A percentile compares a stretch with the other conserved stretches of the same genome.
These are phyloP conservation scores for Mycena indigotica DNA, from an alignment of 768 basidiomycete species.

Conservation along the genomic window DNA sequence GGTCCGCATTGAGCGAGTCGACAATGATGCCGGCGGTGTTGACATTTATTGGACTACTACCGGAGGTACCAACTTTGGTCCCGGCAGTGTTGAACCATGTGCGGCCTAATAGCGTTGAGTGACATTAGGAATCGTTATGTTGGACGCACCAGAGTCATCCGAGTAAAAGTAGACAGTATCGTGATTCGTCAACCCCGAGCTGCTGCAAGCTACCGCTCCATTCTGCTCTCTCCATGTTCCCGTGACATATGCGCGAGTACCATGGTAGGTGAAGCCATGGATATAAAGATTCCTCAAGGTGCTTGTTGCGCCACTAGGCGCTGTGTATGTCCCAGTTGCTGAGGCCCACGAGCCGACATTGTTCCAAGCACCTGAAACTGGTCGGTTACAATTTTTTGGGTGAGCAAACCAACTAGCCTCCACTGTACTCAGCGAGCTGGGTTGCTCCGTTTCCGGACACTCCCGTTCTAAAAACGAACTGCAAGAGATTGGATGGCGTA, in stretches of 20 bases:
- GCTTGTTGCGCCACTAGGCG: slow-evolving; percentile 43
- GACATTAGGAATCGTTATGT: not conserved
- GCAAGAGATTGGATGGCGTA: slow-evolving; percentile 47
- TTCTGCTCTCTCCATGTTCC: slow-evolving; percentile 53
- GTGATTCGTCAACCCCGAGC: slow-evolving; percentile 48
- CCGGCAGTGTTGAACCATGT: slow-evolving; percentile 50
- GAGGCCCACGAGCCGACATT: slow-evolving; percentile 52
- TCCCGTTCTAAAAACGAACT: slow-evolving; percentile 51
- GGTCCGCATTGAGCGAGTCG: slow-evolving; percentile 47
- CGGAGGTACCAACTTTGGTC: slow-evolving; percentile 40
- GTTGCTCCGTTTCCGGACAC: slow-evolving; percentile 50
- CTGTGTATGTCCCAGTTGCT: slow-evolving; percentile 44
- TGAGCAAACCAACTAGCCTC: too few relatives aligned
- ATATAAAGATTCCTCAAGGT: slow-evolving; percentile 49
- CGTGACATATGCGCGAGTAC: slow-evolving; percentile 41
- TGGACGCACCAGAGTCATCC: slow-evolving; percentile 42
- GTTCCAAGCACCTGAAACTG: too few relatives aligned
- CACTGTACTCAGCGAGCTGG: slow-evolving; percentile 48
- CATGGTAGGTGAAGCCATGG: slow-evolving; percentile 48
- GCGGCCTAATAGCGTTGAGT: slow-evolving; percentile 32
- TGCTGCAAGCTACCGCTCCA: slow-evolving; percentile 44
- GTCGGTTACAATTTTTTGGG: too few relatives aligned
- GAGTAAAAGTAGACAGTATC: slow-evolving; percentile 51
- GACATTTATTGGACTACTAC: slow-evolving; percentile 43
- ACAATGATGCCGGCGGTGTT: slow-evolving; percentile 47